Conservation (phyloP, 805 yeast genomes). For the Teunomyces funiuensis region DNA sequence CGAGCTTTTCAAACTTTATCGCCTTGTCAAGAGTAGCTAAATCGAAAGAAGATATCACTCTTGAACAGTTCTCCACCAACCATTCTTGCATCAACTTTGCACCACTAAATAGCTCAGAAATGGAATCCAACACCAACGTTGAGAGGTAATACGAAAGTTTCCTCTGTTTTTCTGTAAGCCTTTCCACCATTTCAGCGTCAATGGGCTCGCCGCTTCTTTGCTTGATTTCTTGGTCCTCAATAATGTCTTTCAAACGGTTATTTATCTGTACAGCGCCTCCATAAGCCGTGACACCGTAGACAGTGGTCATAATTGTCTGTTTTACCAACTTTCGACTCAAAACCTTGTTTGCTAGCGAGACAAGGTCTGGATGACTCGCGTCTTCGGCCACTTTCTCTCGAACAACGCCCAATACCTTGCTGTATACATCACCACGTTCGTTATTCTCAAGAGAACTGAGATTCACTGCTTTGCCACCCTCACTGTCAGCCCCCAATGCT, state of each 20-base stretch:
- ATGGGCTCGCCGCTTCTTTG: slow-evolving; percentile 1
- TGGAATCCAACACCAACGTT: slow-evolving; percentile 21
- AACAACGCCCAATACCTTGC: slow-evolving; percentile 30
- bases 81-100: slow-evolving; percentile 37
- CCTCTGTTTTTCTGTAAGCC: neutral
- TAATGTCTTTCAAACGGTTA: slow-evolving; percentile 20
- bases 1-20: neutral
- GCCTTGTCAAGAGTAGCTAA: slow-evolving; percentile 11
- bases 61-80: slow-evolving; percentile 29
- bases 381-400: slow-evolving; percentile 10
- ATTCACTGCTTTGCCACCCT: slow-evolving; percentile 42
- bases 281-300: slow-evolving; percentile 41
- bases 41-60: slow-evolving; percentile 31
- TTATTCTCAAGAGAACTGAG: slow-evolving; percentile 20
- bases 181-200: neutral
- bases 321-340: slow-evolving; percentile 33
- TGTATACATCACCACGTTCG: slow-evolving; percentile 33
- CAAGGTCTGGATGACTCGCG: neutral
- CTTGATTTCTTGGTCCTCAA: slow-evolving; percentile 15
- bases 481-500: slow-evolving; percentile 37
- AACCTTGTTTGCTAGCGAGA: neutral
- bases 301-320: slow-evolving; percentile 47
- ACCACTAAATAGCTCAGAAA: slow-evolving; percentile 30
- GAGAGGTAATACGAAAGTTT: slow-evolving; percentile 19
- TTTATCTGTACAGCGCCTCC: slow-evolving; percentile 39